Base-by-base conservation (phyloP, 345 rosid genomes). In the Zanthoxylum bungeanum region DNA sequence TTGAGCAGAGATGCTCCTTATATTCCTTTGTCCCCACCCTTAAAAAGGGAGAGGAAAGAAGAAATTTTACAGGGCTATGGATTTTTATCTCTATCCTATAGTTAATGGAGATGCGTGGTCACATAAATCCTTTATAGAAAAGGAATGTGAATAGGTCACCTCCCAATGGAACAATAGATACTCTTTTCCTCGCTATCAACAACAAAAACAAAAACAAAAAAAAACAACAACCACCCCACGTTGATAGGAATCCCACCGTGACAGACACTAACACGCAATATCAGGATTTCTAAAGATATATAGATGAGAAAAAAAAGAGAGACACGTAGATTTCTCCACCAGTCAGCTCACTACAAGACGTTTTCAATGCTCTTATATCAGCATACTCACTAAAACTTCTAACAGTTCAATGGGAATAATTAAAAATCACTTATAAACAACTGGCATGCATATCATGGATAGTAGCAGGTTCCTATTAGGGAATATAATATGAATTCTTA, bases 151-250 rank as follows among this genome's bases (percentile, higher is more conserved):
- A 68, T 42, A 56, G 64, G 50, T 64, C 49, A 17, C n/a, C 67
- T 77, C 62, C 69, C 52, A 70, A 37, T 31, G 44, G 66, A 80
- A 75, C 63, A 49, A 70, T 58, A 37, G 34, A 33, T 63, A 75
- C 80, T 75, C 84, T 70, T 62, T 73, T 73, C 52, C n/a, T 75
- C 50, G 16, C 75, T 28, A 70, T 77, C 80, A 68, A n/a, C n/a
- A n/a, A n/a, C n/a, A n/a, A n/a, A n/a, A n/a, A n/a, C n/a, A n/a
- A n/a, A n/a, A n/a, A n/a, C n/a, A n/a, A n/a, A n/a, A n/a, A n/a
- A n/a, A n/a, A n/a, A n/a, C n/a, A n/a, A n/a, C n/a, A n/a, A n/a
- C n/a, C n/a, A n/a, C n/a, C 25, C 69, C 19, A 61, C 50, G 62
- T 42, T 61, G 73, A 72, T 51, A 73, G 74, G 78, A 69, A 75